Base-by-base conservation (phyloP, 345 rosid species). In the Pistacia vera region DNA sequence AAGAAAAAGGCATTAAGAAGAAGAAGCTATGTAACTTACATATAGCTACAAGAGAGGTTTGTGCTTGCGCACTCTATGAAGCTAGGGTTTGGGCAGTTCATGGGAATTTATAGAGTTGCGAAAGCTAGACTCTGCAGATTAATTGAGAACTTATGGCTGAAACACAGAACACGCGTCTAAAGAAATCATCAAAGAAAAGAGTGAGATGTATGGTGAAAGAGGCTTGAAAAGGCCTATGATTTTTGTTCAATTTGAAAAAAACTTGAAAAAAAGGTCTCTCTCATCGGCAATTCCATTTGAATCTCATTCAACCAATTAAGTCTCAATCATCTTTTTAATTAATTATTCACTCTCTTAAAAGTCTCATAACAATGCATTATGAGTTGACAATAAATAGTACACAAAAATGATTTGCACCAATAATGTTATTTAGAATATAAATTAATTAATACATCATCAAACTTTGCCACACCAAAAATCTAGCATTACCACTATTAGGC, bases 151-250 rank as follows among this genome's bases (percentile, higher is more conserved):
- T 60, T 59, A 76, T 80, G 83, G 83, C 64, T 66, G 55, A 7
- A 60, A 75, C 52, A 51, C 49, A 66, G 76, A 80, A 76, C 80
- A 80, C 83, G 83, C 60, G 79, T 60, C 64, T 64, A 22, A 46
- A 56, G 41, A 8, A 64, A 38, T 13, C 3, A 63, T 74, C 74
- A 58, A 58, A 71, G 61, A 65, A 30, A 3, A 36, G 63, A 12
- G 8, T 52, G 72, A 55, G 16, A 48, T 52, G 16, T 11, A 52
- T 11, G 7, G 3, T 54, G 18, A 54, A 54, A 54, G 57, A 54
- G 4, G 7, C n/a, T 25, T 38, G 20, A 8, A 44, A 22, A 17
- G 33, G 8, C 13, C 48, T 55, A 28, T 12, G n/a, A 11, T 35
- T 33, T 36, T 75, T 65, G 4, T 25, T 51, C 25, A 35, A 1